Evolutionary conservation across 75 land plant species (phyloP).

Genomic region (Pseudotsuga menziesii): DNA sequence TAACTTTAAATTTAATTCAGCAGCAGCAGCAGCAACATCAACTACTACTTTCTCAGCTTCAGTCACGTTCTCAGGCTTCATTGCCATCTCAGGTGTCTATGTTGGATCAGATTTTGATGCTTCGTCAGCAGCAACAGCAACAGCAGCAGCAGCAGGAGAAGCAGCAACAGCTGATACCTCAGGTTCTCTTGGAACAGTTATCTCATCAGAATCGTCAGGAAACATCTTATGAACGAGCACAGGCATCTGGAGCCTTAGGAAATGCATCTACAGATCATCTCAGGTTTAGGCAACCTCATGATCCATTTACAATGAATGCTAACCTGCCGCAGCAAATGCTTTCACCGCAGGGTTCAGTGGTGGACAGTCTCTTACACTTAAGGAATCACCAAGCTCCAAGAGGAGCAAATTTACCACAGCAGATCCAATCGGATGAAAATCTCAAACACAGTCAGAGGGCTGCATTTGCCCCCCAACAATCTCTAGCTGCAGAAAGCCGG

Average conservation of each 20-base stretch:
- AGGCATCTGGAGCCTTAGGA: constrained; percentile 20
- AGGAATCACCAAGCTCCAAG: constrained; percentile 12
- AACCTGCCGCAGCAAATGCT: constrained; percentile 14
- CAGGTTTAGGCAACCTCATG: constrained; percentile 19
- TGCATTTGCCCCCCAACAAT: background rate
- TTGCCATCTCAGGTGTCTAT: constrained; percentile 43
- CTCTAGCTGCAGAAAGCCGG: background rate
- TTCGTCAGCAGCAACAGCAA: constrained; percentile 69
- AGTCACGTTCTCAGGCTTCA: constrained; percentile 48
- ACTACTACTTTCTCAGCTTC: constrained; percentile 42
- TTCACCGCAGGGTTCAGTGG: background rate
- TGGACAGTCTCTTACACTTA: constrained; percentile 8
- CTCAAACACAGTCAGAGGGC: constrained; percentile 5
- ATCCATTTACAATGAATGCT: constrained; percentile 29
- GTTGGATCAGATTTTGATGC: constrained; percentile 52
- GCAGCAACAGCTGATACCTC: constrained; percentile 30
- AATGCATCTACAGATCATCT: constrained; percentile 38
- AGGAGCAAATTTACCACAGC: constrained; percentile 14
- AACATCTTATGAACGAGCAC: constrained; percentile 25
- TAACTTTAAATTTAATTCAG: constrained; percentile 32
- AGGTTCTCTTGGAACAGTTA: constrained; percentile 41
- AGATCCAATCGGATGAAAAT: constrained; percentile 14
- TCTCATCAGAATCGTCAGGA: constrained; percentile 24
- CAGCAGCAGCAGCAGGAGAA: constrained; percentile 51
- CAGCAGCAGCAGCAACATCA: constrained; percentile 36